phyloP scores from a whole-genome alignment of 371 early-diverging fungal genomes.

The Mucor velutinosus region DNA sequence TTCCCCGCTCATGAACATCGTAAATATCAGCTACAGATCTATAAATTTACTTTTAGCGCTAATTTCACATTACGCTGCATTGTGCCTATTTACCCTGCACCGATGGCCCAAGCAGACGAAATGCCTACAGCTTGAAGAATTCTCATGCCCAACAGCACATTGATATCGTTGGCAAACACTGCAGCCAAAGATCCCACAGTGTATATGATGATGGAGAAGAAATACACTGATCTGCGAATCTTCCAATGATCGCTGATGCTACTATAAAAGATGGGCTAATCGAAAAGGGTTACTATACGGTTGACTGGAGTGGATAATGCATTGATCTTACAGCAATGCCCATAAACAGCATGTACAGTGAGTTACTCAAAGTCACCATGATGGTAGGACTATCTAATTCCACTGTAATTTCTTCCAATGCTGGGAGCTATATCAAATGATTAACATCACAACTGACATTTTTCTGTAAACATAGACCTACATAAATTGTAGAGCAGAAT shows the following conservation, averaged over 20 bases:
- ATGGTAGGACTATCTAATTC: conserved; percentile 45
- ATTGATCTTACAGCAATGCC: conserved; percentile 52
- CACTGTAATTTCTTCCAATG: conserved; percentile 42
- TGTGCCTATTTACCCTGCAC: conserved; percentile 56
- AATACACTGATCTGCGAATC: conserved; percentile 68
- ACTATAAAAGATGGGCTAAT: conserved; percentile 66
- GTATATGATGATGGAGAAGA: conserved; percentile 63
- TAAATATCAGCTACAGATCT: conserved; percentile 63
- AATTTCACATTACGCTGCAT: background rate
- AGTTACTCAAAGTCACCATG: conserved; percentile 59
- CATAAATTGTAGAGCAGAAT: conserved; percentile 54
- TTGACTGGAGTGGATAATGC: background rate
- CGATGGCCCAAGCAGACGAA: conserved; percentile 77
- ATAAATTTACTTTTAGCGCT: background rate
- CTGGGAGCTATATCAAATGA: conserved; percentile 42
- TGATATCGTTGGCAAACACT: conserved; percentile 60
- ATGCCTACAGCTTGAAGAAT: conserved; percentile 75
- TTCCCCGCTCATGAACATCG: conserved; percentile 49
- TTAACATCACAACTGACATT: background rate
- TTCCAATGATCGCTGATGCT: conserved; percentile 72
- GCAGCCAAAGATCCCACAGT: conserved; percentile 69
- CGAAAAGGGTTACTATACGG: background rate
- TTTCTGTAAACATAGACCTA: conserved; percentile 10
- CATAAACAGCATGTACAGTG: conserved; percentile 66
- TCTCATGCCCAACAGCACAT: conserved; percentile 66